Conservation (phyloP, 768 basidiomycete species). For the Phallus indusiatus region DNA sequence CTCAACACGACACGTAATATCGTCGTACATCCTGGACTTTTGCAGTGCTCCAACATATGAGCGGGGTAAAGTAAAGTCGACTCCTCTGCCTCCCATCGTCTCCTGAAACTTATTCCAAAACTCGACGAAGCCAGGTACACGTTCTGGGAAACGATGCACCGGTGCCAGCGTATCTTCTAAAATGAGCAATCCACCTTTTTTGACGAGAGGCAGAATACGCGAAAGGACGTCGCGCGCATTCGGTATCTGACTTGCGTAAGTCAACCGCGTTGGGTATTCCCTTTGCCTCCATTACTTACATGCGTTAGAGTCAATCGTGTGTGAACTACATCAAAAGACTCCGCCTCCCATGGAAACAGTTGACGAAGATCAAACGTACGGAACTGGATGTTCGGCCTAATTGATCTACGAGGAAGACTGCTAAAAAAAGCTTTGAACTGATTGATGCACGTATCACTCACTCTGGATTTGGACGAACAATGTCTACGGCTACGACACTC, state of each 20-base stretch:
- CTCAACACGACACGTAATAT: too few species aligned
- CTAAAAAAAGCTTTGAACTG: too few species aligned
- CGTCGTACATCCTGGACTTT: too few species aligned
- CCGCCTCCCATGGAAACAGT: neutral
- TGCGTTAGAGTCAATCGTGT: neutral
- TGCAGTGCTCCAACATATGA: too few species aligned
- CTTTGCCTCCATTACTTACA: neutral
- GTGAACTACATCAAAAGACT: neutral
- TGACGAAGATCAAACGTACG: neutral
- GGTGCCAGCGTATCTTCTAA: conserved; percentile 14
- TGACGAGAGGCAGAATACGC: conserved; percentile 16
- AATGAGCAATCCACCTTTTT: conserved; percentile 19
- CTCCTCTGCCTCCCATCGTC: too few species aligned
- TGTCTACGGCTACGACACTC: neutral
- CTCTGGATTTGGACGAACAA: neutral
- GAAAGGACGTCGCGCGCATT: conserved; percentile 11
- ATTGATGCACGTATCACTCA: too few species aligned
- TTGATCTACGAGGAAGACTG: too few species aligned
- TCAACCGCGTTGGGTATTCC: too few species aligned
- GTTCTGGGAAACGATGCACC: too few species aligned
- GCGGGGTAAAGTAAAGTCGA: too few species aligned
- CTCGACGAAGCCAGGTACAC: too few species aligned
- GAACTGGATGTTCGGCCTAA: neutral
- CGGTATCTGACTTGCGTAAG: conserved; percentile 12
- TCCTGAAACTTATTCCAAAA: too few species aligned